These are phyloP conservation scores for Baorangia bicolor DNA, from an alignment of 768 basidiomycete genomes.

Conservation along the genomic window DNA sequence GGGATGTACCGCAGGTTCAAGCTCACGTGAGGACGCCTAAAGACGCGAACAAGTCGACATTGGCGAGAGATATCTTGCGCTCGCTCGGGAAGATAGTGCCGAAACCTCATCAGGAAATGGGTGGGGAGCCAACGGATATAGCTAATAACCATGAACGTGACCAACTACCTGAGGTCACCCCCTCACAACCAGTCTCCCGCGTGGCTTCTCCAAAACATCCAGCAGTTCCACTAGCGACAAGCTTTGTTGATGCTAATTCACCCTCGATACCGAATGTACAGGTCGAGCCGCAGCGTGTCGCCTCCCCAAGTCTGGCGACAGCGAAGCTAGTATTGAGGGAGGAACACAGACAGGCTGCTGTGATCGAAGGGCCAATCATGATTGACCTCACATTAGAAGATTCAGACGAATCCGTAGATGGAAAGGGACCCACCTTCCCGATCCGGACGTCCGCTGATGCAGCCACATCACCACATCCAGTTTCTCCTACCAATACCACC, in stretches of 20 bases:
- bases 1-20: not conserved
- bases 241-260: not conserved
- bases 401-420: constrained; percentile 20
- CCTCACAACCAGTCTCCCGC: not conserved
- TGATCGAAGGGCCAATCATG: constrained; percentile 19
- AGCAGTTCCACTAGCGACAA: not conserved
- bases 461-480: constrained; percentile 5
- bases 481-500: constrained; percentile 9
- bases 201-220: not conserved
- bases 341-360: not conserved
- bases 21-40: constrained; percentile 27
- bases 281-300: not conserved
- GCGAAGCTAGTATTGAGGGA: not conserved
- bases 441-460: constrained; percentile 3
- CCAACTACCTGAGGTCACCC: not conserved
- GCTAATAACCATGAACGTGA: not conserved
- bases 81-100: constrained; percentile 40
- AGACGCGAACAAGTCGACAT: constrained; percentile 47
- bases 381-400: constrained; percentile 29
- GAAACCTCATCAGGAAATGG: constrained; percentile 5
- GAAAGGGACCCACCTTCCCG: constrained; percentile 9
- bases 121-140: not conserved
- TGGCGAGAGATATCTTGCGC: constrained; percentile 57
- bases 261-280: not conserved
- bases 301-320: not conserved